Conservation (phyloP, 202 grass and related monocot genomes). For the Bolboschoenoplectus hybrid region DNA sequence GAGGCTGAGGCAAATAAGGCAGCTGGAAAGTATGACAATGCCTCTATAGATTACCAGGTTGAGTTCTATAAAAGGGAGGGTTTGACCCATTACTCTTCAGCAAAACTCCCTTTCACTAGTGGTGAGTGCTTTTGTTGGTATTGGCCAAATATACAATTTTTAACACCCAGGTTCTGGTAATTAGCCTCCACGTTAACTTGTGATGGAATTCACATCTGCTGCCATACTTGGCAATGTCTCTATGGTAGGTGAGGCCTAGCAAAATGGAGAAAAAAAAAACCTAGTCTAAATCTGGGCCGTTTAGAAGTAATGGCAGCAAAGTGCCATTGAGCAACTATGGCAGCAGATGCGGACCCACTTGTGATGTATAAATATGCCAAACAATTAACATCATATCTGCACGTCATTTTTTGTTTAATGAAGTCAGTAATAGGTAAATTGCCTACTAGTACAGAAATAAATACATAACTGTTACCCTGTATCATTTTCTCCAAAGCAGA, state of each 20-base stretch:
- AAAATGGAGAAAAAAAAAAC: too few relatives aligned
- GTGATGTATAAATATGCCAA: background rate
- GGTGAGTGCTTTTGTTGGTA: constrained; percentile 50
- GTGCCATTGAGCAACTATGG: too few relatives aligned
- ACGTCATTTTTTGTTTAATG: background rate
- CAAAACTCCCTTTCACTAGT: constrained; percentile 96
- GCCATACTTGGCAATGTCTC: too few relatives aligned
- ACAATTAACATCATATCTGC: background rate
- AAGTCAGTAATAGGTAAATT: background rate
- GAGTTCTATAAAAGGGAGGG: constrained; percentile 97
- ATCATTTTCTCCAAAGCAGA: background rate
- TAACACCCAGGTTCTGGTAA: background rate
- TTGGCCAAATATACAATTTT: background rate
- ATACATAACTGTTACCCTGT: background rate
- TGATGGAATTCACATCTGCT: background rate
- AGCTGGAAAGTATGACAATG: constrained; percentile 95
- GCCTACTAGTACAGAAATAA: background rate
- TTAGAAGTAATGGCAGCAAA: too few relatives aligned
- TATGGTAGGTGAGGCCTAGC: too few relatives aligned
- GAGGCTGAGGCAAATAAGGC: constrained; percentile 99
- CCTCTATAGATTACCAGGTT: constrained; percentile 90
- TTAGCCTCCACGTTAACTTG: background rate
- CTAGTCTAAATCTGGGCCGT: too few relatives aligned
- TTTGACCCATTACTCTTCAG: constrained; percentile 81
- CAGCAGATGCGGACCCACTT: too few relatives aligned